Percentiles rank a stretch among this genome's conserved stretches.
Conservation (phyloP, 1,139 yeast species). For the Debaryomyces singareniensis region DNA sequence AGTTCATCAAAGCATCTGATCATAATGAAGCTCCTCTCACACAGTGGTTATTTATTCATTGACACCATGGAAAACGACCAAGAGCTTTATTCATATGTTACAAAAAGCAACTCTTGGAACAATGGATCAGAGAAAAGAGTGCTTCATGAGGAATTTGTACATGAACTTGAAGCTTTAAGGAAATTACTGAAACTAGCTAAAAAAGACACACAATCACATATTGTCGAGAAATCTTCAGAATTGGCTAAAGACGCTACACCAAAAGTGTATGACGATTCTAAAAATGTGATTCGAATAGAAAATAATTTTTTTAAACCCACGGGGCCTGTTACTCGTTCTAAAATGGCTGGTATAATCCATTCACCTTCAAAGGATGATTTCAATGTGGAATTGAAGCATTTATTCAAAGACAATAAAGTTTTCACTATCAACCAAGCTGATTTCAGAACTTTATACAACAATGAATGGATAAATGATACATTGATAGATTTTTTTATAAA, state of each 20-base stretch:
- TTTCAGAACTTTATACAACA: constrained; percentile 60
- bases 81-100: constrained; percentile 6
- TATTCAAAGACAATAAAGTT: constrained; percentile 39
- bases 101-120: constrained; percentile 6
- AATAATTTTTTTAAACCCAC: no score
- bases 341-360: no score
- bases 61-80: constrained; percentile 7
- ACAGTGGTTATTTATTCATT: constrained; percentile 8
- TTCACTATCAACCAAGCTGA: constrained; percentile 54
- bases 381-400: constrained; percentile 27
- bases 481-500: constrained; percentile 67
- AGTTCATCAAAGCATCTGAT: constrained; percentile 6
- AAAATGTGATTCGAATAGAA: no score
- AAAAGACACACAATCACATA: background rate
- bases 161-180: no score
- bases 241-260: no score
- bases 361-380: constrained; percentile 4
- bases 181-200: no score
- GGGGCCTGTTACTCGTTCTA: no score
- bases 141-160: no score
- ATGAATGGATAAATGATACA: constrained; percentile 73
- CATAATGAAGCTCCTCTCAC: constrained; percentile 6
- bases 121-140: constrained; percentile 4
- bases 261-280: no score
- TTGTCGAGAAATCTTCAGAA: background rate